Percentiles rank a stretch among this genome's conserved stretches.
Conservation (phyloP, 768 basidiomycete genomes). For the Termitomyces sp. region DNA sequence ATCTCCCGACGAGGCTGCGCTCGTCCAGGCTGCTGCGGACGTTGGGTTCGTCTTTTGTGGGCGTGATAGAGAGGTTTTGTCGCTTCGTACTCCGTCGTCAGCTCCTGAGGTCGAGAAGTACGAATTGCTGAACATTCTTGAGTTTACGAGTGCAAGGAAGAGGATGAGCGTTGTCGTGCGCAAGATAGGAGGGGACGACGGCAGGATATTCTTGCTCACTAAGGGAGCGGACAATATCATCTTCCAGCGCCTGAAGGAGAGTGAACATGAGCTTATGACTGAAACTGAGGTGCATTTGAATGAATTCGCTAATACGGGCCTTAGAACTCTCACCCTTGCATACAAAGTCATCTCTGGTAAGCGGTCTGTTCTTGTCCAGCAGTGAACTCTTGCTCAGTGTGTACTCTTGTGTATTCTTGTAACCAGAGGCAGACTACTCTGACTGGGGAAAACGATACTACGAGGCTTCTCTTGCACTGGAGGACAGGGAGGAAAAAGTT, state of each 20-base stretch:
- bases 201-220: conserved; percentile 64
- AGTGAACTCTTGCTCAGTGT: background rate
- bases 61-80: conserved; percentile 75
- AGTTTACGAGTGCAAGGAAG: conserved; percentile 91
- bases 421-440: conserved; percentile 69
- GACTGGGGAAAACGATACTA: conserved; percentile 80
- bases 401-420: background rate
- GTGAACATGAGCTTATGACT: conserved; percentile 60
- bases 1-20: conserved; percentile 94
- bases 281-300: conserved; percentile 81
- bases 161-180: conserved; percentile 92
- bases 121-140: conserved; percentile 87
- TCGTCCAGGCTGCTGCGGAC: conserved; percentile 95
- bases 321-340: conserved; percentile 90
- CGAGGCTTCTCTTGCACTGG: conserved; percentile 72
- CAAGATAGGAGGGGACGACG: conserved; percentile 59
- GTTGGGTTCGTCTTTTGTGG: conserved; percentile 92
- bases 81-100: conserved; percentile 73
- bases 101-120: conserved; percentile 62
- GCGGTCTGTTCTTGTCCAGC: conserved; percentile 16
- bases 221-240: conserved; percentile 98
- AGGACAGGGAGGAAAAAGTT: conserved; percentile 76
- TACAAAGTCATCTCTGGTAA: conserved; percentile 76
- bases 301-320: conserved; percentile 80
- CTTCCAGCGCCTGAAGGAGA: conserved; percentile 78